phyloP scores from a whole-genome alignment of 257 asterid species.

The Henckelia pumila region DNA sequence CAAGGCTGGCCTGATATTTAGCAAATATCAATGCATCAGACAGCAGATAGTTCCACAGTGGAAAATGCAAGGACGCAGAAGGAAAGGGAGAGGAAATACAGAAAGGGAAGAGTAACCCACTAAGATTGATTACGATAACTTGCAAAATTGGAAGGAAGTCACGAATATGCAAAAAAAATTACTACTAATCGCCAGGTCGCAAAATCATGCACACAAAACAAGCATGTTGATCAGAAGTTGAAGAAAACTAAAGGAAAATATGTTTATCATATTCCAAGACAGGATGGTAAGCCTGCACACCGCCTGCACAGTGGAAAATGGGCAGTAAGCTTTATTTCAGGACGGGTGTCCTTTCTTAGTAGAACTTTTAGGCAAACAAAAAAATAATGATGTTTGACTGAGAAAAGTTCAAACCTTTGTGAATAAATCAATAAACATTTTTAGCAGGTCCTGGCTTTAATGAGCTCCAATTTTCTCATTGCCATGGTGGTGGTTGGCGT shows the following conservation, averaged over 20 bases:
- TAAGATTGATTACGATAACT: not conserved
- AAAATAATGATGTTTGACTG: conserved; percentile 1
- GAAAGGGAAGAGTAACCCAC: not conserved
- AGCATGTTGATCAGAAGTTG: conserved; percentile 21
- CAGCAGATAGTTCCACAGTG: not conserved
- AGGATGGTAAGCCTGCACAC: conserved; percentile 89
- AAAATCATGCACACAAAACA: conserved; percentile 30
- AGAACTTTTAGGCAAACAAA: not conserved
- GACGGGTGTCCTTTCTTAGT: conserved; percentile 22
- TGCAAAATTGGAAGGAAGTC: not conserved
- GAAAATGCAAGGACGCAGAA: not conserved
- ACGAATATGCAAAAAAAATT: not conserved
- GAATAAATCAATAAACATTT: conserved; percentile 36
- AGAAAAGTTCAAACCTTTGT: conserved; percentile 57
- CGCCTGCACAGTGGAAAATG: conserved; percentile 99
- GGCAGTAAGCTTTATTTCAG: conserved; percentile 59
- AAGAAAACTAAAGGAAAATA: conserved; percentile 25
- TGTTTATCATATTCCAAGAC: conserved; percentile 57
- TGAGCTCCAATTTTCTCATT: conserved; percentile 33
- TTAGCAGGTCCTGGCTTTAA: conserved; percentile 25
- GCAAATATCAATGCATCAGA: not conserved
- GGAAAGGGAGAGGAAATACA: not conserved
- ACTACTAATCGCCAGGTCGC: conserved; percentile 2
- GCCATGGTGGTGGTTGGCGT: conserved; percentile 32
- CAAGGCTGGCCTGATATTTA: not conserved